phyloP scores from a whole-genome alignment of 2,329 filamentous ascomycete genomes.

The Xylaria sp. region DNA sequence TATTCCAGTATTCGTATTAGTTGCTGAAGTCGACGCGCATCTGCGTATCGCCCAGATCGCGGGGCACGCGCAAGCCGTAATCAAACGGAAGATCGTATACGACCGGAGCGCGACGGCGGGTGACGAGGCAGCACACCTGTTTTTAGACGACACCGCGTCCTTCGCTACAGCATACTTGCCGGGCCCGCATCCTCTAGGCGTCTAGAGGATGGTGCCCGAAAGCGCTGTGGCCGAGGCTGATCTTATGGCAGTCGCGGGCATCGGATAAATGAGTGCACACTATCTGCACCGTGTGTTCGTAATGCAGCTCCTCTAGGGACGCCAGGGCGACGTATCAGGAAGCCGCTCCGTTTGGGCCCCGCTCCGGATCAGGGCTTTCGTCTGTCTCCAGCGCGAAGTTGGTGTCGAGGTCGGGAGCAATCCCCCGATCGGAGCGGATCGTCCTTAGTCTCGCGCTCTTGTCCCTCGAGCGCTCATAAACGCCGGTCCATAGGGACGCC shows the following conservation, averaged over 20 bases:
- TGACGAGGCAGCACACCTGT: too few relatives aligned
- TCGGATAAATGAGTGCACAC: constrained; percentile 52
- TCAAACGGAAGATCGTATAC: constrained; percentile 55
- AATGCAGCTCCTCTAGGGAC: constrained; percentile 48
- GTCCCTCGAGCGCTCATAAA: constrained; percentile 42
- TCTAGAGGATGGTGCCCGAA: constrained; percentile 54
- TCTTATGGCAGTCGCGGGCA: constrained; percentile 53
- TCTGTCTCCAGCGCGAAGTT: constrained; percentile 49
- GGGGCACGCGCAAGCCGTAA: constrained; percentile 54
- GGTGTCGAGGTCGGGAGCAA: constrained; percentile 49
- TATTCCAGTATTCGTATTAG: constrained; percentile 50
- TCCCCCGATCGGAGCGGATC: too few relatives aligned
- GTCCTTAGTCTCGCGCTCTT: too few relatives aligned
- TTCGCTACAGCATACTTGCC: constrained; percentile 55
- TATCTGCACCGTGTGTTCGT: constrained; percentile 50
- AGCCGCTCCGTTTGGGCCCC: constrained; percentile 47
- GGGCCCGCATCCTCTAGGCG: constrained; percentile 54
- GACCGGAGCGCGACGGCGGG: not conserved
- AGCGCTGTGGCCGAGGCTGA: constrained; percentile 52
- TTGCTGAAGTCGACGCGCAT: constrained; percentile 56
- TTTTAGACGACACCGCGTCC: constrained; percentile 40
- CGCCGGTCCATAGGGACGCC: too few relatives aligned
- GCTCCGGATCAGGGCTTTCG: constrained; percentile 40
- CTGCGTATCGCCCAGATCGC: constrained; percentile 48
- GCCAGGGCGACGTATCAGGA: constrained; percentile 52